A percentile compares a stretch with the other conserved stretches of the same genome.
Evolutionary conservation across 352 stramenopile species (phyloP).

Genomic region (Pythium monospermum): DNA sequence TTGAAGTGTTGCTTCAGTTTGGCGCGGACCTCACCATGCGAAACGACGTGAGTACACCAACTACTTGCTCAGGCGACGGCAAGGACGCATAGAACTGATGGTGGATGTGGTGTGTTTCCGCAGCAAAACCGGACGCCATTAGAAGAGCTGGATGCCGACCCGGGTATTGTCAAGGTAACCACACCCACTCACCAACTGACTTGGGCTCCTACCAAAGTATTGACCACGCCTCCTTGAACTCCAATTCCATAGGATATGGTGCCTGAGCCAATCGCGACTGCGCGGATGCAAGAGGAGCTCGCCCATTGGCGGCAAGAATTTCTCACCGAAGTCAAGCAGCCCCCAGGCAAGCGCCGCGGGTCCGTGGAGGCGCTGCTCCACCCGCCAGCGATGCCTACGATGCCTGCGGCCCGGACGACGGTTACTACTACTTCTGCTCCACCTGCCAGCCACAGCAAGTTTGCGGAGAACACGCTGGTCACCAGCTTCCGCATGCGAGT

Average conservation of each 20-base stretch:
- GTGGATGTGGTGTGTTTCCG: no score
- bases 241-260: slow-evolving; percentile 11
- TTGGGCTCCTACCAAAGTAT: no score
- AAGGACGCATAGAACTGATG: no score
- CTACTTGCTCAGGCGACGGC: no score
- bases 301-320: slow-evolving; percentile 20
- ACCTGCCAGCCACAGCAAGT: no score
- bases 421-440: no score
- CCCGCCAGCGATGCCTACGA: slow-evolving; percentile 5
- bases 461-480: slow-evolving; percentile 23
- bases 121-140: slow-evolving; percentile 68
- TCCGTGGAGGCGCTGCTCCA: slow-evolving; percentile 12
- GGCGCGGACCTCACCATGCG: slow-evolving; percentile 49
- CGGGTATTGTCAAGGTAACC: slow-evolving; percentile 27
- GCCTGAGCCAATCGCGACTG: slow-evolving; percentile 20
- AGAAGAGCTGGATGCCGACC: slow-evolving; percentile 43
- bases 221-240: background rate
- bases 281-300: slow-evolving; percentile 21
- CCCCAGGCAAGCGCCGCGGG: background rate
- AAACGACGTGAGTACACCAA: slow-evolving; percentile 55
- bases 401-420: no score
- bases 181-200: no score
- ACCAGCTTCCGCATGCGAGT: slow-evolving; percentile 17
- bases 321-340: slow-evolving; percentile 17
- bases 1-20: slow-evolving; percentile 56